phyloP scores from a whole-genome alignment of 2,329 filamentous ascomycete species.

The Sclerotiophoma versabilis region DNA sequence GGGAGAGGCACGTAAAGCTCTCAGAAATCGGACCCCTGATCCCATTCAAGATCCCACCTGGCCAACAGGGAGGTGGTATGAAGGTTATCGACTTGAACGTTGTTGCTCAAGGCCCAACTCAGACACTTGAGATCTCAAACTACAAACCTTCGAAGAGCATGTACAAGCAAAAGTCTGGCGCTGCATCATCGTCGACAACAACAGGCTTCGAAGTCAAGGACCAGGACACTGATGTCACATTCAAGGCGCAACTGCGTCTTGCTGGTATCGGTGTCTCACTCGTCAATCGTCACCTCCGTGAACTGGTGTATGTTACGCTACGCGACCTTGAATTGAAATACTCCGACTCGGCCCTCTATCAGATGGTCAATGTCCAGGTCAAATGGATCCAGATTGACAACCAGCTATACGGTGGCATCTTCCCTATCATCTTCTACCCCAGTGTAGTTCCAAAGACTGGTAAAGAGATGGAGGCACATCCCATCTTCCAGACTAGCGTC shows the following conservation, averaged over 20 bases:
- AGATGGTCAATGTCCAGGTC: slow-evolving; percentile 86
- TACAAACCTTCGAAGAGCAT: slow-evolving; percentile 92
- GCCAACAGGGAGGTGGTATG: slow-evolving; percentile 66
- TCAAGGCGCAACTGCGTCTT: slow-evolving; percentile 86
- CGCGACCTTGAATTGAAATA: slow-evolving; percentile 90
- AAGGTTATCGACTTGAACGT: slow-evolving; percentile 98
- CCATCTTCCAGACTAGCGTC: slow-evolving; percentile 89
- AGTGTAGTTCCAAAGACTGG: slow-evolving; percentile 97
- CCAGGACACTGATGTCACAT: slow-evolving; percentile 83
- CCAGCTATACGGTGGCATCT: slow-evolving; percentile 96
- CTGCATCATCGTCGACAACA: slow-evolving; percentile 64
- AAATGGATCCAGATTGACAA: slow-evolving; percentile 99
- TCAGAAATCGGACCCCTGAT: slow-evolving; percentile 96
- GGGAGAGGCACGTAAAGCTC: slow-evolving; percentile 90
- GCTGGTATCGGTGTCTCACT: slow-evolving; percentile 92
- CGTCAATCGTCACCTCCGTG: slow-evolving; percentile 89
- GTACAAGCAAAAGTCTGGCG: slow-evolving; percentile 72
- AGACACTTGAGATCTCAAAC: slow-evolving; percentile 92
- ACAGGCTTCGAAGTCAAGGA: slow-evolving; percentile 94
- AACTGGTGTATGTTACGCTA: slow-evolving; percentile 92
- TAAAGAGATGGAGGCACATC: slow-evolving; percentile 94
- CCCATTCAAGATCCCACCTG: slow-evolving; percentile 84
- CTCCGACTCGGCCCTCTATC: slow-evolving; percentile 90
- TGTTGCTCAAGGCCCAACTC: slow-evolving; percentile 91
- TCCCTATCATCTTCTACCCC: slow-evolving; percentile 95